A percentile compares a stretch with the other conserved stretches of the same genome.
Evolutionary conservation across 1,139 yeast genomes (phyloP).

Genomic region (Yamadazyma jaroonii): DNA sequence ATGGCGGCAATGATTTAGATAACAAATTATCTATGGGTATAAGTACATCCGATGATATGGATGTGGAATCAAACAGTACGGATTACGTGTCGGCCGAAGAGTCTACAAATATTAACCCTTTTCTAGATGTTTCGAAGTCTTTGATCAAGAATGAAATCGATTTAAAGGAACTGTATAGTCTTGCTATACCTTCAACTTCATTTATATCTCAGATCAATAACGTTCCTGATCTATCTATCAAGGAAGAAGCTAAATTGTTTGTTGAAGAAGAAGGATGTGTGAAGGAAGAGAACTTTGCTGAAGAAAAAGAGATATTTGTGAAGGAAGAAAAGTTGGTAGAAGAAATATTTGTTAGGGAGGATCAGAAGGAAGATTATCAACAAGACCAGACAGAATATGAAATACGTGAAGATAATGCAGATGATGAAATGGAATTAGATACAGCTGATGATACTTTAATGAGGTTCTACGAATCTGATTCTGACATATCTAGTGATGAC

Average conservation of each 20-base stretch:
- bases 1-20: not conserved
- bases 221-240: no score
- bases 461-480: constrained; percentile 14
- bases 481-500: constrained; percentile 9
- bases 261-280: not conserved
- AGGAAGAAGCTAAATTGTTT: not conserved
- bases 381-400: no score
- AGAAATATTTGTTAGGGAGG: not conserved
- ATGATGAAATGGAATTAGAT: not conserved
- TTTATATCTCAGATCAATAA: not conserved
- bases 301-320: not conserved
- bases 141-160: not conserved
- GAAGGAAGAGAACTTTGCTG: not conserved
- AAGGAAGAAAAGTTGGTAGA: not conserved
- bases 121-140: no score
- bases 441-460: constrained; percentile 1
- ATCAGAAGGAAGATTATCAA: no score
- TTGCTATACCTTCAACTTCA: constrained; percentile 1
- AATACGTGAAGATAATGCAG: no score
- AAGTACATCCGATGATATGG: no score
- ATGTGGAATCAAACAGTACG: not conserved
- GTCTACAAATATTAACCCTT: not conserved
- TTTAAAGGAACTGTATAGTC: not conserved
- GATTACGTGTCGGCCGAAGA: not conserved
- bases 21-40: no score